Evolutionary conservation across 345 rosid species (phyloP), one percentile per base, ranked within the genome.

Genomic region (Eutrema japonicum): DNA sequence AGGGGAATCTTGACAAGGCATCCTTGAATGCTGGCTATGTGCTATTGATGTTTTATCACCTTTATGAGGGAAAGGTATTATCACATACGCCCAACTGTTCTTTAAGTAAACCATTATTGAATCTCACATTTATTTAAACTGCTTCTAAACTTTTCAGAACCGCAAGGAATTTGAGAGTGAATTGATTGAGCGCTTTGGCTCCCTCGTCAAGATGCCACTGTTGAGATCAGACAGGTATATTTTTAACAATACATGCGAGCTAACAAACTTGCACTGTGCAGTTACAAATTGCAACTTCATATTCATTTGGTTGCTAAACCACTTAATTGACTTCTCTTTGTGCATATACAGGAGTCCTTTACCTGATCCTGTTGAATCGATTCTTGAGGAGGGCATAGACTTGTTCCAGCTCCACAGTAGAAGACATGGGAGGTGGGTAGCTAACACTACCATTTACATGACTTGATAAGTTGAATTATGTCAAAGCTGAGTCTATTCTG

Each of bases 1-100:
- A 92, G 99, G 99, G 99, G n/a, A 92, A 92, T 84, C 93, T 95
- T 64, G 99, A 95, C 81, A 92, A 87, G 76, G 79, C 79, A 45
- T 87, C 96, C 77, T 79, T 85, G 71, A 95, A 88, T 78, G 96
- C 89, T 65, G 99, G 99, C 46, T 88, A 86, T 81, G 99, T 95
- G 76, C 87, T 95, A 70, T 82, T 92, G 55, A 88, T 95, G 97
- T 95, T 95, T 78, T 88, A 92, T 82, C 92, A 92, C 79, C 96
- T 95, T 67, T 92, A 92, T 66, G 97, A 95, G 78, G 96, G 96
- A 71, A 95, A 95, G 95, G 99, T 86, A 88, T 41, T 73, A 42
- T 40, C 53, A 56, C 66, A 76, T 14, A 12, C 35, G 70, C 54
- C 60, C 42, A 53, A 26, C 42, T 33, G 26, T 75, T 11, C 33